phyloP scores from a whole-genome alignment of 257 asterid genomes.

The Solanum clarkiae region DNA sequence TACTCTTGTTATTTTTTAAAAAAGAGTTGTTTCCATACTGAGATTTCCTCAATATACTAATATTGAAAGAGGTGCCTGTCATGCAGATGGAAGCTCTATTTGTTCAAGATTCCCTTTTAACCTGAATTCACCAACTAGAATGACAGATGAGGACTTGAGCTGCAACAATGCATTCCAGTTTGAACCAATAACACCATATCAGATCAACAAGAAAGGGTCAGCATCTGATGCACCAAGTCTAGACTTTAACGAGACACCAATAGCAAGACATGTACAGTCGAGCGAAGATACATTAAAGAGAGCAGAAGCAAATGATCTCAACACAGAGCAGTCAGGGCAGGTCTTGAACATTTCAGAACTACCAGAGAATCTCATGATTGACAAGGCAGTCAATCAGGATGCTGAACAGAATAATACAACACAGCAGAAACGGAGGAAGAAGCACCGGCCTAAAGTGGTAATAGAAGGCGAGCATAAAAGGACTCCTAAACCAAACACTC shows the following conservation, averaged over 20 bases:
- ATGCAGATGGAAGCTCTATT: constrained; percentile 40
- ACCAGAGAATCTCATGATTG: constrained; percentile 69
- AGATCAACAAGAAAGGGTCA: constrained; percentile 14
- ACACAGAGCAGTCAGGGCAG: constrained; percentile 17
- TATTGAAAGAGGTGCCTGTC: neutral
- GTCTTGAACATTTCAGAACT: constrained; percentile 14
- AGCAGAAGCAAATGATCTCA: constrained; percentile 16
- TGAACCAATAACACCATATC: constrained; percentile 61
- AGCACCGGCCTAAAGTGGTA: constrained; percentile 91
- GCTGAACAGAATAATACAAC: constrained; percentile 50
- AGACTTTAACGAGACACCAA: constrained; percentile 6
- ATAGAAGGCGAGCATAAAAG: constrained; percentile 46
- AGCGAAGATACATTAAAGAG: neutral
- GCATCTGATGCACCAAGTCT: constrained; percentile 7
- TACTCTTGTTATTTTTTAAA: neutral
- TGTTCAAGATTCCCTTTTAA: constrained; percentile 24
- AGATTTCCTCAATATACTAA: neutral
- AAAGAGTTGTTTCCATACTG: neutral
- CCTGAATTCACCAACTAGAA: constrained; percentile 35
- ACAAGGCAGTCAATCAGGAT: constrained; percentile 45
- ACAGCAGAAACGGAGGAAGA: constrained; percentile 56
- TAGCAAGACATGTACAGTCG: constrained; percentile 2
- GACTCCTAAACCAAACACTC: constrained; percentile 26
- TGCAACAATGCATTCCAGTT: constrained; percentile 18
- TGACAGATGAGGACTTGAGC: constrained; percentile 22